Base-by-base conservation (phyloP, 2,329 filamentous ascomycete species). In the Blastomyces emzantsi region DNA sequence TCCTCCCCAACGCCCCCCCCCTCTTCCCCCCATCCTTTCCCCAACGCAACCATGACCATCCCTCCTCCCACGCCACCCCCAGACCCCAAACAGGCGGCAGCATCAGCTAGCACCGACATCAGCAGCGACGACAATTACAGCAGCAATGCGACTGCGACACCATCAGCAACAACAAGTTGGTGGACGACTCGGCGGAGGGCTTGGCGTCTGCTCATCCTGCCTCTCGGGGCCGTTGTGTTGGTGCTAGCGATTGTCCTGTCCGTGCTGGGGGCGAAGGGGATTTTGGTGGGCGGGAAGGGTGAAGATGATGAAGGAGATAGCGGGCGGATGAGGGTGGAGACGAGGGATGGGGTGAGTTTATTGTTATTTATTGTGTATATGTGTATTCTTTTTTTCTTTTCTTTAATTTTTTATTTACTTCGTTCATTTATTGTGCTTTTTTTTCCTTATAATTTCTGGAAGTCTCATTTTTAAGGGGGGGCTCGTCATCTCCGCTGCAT, bases 321-420 rank as follows among this genome's bases (percentile, higher is more conserved):
- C n/a, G n/a, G 56, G 56, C 22, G 2, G 33, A 25, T 8, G 19
- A 19, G 2, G 25, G 41, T 30, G 25, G 33, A 33, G 41, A 51
- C 61, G 7, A 62, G 33, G 28, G 61, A 62, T 57, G 61, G 61
- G 11, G 61, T 62, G 52, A 62, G 56, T 59, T 7, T 25, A 1
- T 59, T 58, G 4, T 30, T 59, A n/a, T 19, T 60, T 49, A 25
- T 56, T 25, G 49, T 43, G 39, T 63, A 30, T 54, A 7, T 54
- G 25, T 28, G 4, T 54, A n/a, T n/a, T n/a, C n/a, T 41, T 43
- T 41, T 41, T 41, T 3, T 22, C 4, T 22, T 49, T 5, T 59
- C 43, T 64, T 68, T 68, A 71, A 61, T 57, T 15, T 30, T 2
- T 30, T 60, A n/a, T n/a, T n/a, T n/a, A n/a, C n/a, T 47, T 3